Conservation (phyloP, 1,284 basidiomycete genomes). For the Afroboletus lepidellus region DNA sequence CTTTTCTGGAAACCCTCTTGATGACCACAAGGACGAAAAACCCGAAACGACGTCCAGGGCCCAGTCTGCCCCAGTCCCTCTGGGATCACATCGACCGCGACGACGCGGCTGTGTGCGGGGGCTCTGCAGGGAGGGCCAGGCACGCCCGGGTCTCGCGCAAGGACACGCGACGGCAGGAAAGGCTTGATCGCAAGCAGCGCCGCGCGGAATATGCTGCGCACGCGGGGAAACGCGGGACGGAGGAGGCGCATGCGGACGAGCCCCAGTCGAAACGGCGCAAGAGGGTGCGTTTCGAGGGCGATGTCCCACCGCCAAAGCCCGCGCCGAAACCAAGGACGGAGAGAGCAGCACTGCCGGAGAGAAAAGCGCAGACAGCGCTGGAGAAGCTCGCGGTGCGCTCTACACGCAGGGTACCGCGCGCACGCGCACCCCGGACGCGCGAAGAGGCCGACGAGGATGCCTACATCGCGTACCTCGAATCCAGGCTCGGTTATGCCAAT, state of each 20-base stretch:
- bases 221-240: conserved; percentile 32
- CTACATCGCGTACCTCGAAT: conserved; percentile 78
- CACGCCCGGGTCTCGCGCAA: conserved; percentile 47
- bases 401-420: conserved; percentile 11
- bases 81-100: conserved; percentile 25
- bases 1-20: background rate
- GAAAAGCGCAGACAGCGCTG: conserved; percentile 28
- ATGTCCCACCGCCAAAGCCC: background rate
- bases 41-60: conserved; percentile 10
- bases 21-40: conserved; percentile 17
- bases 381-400: conserved; percentile 35
- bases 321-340: background rate
- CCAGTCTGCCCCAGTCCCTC: conserved; percentile 28
- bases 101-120: conserved; percentile 14
- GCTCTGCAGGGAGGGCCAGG: no score
- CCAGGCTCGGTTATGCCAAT: conserved; percentile 55
- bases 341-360: no score
- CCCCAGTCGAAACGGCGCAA: conserved; percentile 48
- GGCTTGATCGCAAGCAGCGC: conserved; percentile 55
- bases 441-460: conserved; percentile 66
- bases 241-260: conserved; percentile 41
- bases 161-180: conserved; percentile 62
- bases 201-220: conserved; percentile 56
- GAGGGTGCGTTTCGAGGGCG: conserved; percentile 12
- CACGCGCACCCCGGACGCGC: conserved; percentile 32